Base-by-base conservation (phyloP, 352 stramenopile genomes). In the Globisporangium echinulatum region DNA sequence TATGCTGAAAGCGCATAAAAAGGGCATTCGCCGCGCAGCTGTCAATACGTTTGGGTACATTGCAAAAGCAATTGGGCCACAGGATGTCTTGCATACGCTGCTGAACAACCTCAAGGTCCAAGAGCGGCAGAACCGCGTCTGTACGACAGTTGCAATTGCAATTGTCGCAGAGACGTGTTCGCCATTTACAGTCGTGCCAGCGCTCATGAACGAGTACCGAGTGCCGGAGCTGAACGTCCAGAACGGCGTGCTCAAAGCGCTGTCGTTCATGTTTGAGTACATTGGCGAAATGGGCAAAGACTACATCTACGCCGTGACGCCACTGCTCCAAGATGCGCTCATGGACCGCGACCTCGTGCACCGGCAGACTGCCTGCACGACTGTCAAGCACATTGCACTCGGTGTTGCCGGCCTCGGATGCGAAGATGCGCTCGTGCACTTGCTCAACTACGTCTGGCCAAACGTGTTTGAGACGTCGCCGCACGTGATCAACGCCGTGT, bases 181-280 rank as follows among this genome's bases (percentile, higher is more conserved):
- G 36, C 97, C 97, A 8, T 99, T 99, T 72, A 99, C 97, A 0
- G 97, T 99, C 1, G 85, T 99, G 33, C 97, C 97, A 0, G 96
- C 97, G 50, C 77, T 99, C 13, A 99, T 99, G 96, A 99, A 99
- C 67, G 97, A 99, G 72, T 99, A 99, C 72, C 88, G 97, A 40
- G 94, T 99, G 43, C 96, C 97, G 1, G 97, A 99, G 68, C 71
- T 99, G 42, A 99, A 99, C 68, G 98, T 99, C 49, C 97, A 99
- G 77, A 99, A 99, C 74, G 97, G 97, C 72, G 97, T 99, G 9
- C 77, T 99, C 10, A 99, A 99, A 79, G 95, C 97, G 5, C 90
- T 99, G 44, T 98, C 92, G 62, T 99, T 99, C 78, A 99, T 99
- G 96, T 99, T 99, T 69, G 96, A 99, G 84, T 99, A 99, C 83